phyloP scores from a whole-genome alignment of 345 rosid species.

The Clausena lansium region DNA sequence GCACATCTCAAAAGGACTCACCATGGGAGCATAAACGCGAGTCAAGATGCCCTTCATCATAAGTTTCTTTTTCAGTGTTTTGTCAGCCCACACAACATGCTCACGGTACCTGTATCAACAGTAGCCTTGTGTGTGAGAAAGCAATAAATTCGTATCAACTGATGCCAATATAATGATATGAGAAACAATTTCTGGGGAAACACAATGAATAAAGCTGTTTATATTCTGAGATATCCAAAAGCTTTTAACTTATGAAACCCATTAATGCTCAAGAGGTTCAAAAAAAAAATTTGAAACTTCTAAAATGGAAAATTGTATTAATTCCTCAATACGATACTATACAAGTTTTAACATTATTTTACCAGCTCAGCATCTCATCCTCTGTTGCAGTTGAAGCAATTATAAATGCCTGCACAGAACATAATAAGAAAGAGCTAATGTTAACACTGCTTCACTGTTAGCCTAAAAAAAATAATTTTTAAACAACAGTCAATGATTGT shows the following conservation, averaged over 20 bases:
- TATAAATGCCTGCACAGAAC: too few relatives aligned
- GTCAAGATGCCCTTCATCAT: conserved; percentile 72
- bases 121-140: neutral
- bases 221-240: neutral
- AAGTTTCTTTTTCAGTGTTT: conserved; percentile 55
- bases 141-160: neutral
- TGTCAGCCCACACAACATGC: conserved; percentile 77
- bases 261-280: neutral
- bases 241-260: neutral
- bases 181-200: neutral
- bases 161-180: neutral
- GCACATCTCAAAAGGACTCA: conserved; percentile 30
- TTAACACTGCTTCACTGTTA: too few relatives aligned
- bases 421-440: too few relatives aligned
- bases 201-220: neutral
- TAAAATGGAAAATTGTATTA: neutral
- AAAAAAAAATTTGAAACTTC: neutral
- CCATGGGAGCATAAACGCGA: conserved; percentile 86
- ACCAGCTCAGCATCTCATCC: too few relatives aligned
- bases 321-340: conserved; percentile 3
- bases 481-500: too few relatives aligned
- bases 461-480: too few relatives aligned
- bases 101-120: conserved; percentile 60
- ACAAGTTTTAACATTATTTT: conserved; percentile 18
- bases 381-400: too few relatives aligned